Evolutionary conservation across 805 yeast species (phyloP), one percentile per base, ranked within the genome.

Genomic region (Schwanniomyces polymorphus): DNA sequence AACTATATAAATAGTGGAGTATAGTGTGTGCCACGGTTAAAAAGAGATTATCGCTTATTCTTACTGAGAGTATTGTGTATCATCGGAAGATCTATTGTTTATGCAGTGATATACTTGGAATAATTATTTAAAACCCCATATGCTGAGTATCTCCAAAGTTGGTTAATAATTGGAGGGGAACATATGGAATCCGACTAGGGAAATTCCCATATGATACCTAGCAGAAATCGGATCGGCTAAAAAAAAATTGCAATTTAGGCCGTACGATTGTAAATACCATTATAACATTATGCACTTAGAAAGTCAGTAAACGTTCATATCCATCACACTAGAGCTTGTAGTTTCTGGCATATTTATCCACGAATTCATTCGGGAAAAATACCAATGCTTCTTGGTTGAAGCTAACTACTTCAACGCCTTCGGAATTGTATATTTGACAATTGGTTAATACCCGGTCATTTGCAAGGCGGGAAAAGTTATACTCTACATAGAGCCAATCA

Each of bases 381-480:
- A 67, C 69, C 47, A 67, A 59, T 3, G 70, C 71, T 51, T 68
- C 72, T 49, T 68, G 72, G 3, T 63, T 65, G 27, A 67, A 61
- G 21, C 60, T 54, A 8, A 70, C 71, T 31, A 66, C 57, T 18
- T 63, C 47, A 39, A 52, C 56, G 9, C 71, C 71, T 12, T 55
- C 51, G 18, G 55, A 47, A 40, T 64, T 61, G 51, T 61, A 67
- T 53, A 65, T 64, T 11, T 59, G 53, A 6, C 64, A 71, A 18
- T 55, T 57, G 26, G 63, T 49, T 28, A 65, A 47, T 9, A 59
- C 72, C 33, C 72, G 54, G 52, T 65, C 65, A 47, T 67, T 66
- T 37, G 58, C 45, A 38, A 63, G 55, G 34, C 68, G 52, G 4
- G 69, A 68, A 1, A 67, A 61, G 17, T 43, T 50, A 49, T 57